Base-by-base conservation (phyloP, 768 basidiomycete species). In the Naganishia friedmannii region DNA sequence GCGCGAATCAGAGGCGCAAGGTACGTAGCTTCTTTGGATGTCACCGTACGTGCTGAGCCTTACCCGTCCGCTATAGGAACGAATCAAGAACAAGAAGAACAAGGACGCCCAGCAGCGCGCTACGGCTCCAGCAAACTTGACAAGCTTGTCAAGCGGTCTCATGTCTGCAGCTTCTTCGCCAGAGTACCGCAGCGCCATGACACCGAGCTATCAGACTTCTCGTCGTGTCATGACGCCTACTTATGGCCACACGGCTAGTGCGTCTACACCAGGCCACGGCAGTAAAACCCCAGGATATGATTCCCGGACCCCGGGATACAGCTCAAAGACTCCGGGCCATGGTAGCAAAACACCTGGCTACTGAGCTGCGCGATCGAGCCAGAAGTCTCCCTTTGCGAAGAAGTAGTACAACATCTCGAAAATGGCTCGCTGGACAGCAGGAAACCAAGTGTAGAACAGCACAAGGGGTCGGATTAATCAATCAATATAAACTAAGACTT, bases 1-100 rank as follows among this genome's bases (percentile, higher is more conserved):
- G 48, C 26, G 65, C 65, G 17, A 66, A 66, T 66, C 65, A 66
- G 48, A 51, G 65, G 29, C 65, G 65, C 46, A 66, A 66, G 34
- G 65, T 53, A 13, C 17, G 65, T 42, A n/a, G 17, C 17, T 31
- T 17, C 37, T 57, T 9, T 7, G 3, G 31, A 21, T 34, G n/a
- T n/a, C n/a, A n/a, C n/a, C n/a, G n/a, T n/a, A n/a, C n/a, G n/a
- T n/a, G n/a, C n/a, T n/a, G n/a, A n/a, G n/a, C n/a, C n/a, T 29
- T 31, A 26, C 23, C n/a, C 53, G 4, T 54, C 5, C 10, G 8
- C 6, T n/a, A 28, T 32, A 60, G 58, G 60, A 63, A 37, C 60
- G 60, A 46, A 63, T 63, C 60, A n/a, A 42, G 39, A 63, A 63
- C 26, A 63, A 63, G 42, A 63, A 63, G 39, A 42, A 63, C 60